Evolutionary conservation across 495 filamentous ascomycete species (phyloP).

Genomic region (Oidiodendron maius): DNA sequence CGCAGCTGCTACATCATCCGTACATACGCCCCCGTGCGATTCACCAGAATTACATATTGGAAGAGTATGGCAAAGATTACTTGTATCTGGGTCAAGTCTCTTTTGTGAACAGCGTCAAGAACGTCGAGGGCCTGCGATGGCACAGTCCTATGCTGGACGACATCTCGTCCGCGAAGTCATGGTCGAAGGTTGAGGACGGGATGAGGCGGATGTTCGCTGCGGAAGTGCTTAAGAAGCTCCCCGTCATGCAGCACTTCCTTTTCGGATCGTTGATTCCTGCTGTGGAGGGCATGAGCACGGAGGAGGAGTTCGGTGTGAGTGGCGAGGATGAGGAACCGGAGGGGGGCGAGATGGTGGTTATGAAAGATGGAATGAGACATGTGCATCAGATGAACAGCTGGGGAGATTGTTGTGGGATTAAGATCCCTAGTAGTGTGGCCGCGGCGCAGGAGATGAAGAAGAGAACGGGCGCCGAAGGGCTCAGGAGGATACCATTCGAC

Average conservation of each 20-base stretch:
- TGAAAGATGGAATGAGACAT: conserved; percentile 60
- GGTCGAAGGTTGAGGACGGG: conserved; percentile 87
- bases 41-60: conserved; percentile 77
- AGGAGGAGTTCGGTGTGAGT: conserved; percentile 36
- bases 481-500: conserved; percentile 91
- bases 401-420: conserved; percentile 98
- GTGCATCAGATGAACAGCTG: conserved; percentile 64
- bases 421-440: conserved; percentile 88
- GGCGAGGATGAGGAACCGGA: conserved; percentile 44
- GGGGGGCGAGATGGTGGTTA: conserved; percentile 50
- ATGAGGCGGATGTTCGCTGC: conserved; percentile 95
- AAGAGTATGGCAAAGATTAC: conserved; percentile 76
- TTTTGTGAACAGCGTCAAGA: conserved; percentile 95
- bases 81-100: conserved; percentile 88
- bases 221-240: conserved; percentile 88
- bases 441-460: conserved; percentile 85
- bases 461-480: conserved; percentile 47
- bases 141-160: conserved; percentile 98
- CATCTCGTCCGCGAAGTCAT: conserved; percentile 85
- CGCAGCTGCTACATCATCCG: conserved; percentile 80
- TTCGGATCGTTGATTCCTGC: conserved; percentile 84
- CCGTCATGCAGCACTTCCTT: conserved; percentile 97
- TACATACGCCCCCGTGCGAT: conserved; percentile 84
- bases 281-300: conserved; percentile 70
- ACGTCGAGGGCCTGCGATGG: conserved; percentile 91